Evolutionary conservation across 148 eudicot genomes (phyloP).

Genomic region (Euryodendron excelsum): DNA sequence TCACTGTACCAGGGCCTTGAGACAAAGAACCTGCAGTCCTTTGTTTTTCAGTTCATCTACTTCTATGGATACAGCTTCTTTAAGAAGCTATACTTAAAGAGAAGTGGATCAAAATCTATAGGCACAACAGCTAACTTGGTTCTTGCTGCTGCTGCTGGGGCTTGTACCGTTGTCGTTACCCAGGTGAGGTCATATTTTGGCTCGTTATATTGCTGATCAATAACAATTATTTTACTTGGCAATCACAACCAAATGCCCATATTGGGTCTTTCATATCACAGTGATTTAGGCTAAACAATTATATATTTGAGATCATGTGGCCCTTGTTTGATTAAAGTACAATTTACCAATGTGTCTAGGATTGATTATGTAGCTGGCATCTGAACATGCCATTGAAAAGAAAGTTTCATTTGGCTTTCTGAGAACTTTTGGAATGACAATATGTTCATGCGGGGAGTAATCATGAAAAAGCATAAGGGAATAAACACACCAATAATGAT

Average conservation of each 20-base stretch:
- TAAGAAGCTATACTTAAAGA: conserved; percentile 76
- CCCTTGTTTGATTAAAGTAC: not conserved
- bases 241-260: not conserved
- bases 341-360: not conserved
- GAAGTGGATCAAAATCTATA: conserved; percentile 64
- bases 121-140: conserved; percentile 84
- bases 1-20: conserved; percentile 92
- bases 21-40: conserved; percentile 87
- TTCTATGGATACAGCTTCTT: conserved; percentile 94
- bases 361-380: not conserved
- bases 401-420: not conserved
- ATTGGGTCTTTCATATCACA: not conserved
- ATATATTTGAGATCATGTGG: not conserved
- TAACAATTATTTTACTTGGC: not conserved
- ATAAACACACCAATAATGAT: not conserved
- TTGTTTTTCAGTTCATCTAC: conserved; percentile 73
- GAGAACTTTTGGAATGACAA: not conserved
- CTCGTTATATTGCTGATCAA: not conserved
- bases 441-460: not conserved
- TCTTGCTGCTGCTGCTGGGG: conserved; percentile 89
- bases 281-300: not conserved
- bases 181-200: conserved; percentile 50
- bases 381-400: not conserved
- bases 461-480: not conserved
- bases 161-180: conserved; percentile 73